Evolutionary conservation across 352 stramenopile genomes (phyloP).

Genomic region (Phytophthora agathidicida): DNA sequence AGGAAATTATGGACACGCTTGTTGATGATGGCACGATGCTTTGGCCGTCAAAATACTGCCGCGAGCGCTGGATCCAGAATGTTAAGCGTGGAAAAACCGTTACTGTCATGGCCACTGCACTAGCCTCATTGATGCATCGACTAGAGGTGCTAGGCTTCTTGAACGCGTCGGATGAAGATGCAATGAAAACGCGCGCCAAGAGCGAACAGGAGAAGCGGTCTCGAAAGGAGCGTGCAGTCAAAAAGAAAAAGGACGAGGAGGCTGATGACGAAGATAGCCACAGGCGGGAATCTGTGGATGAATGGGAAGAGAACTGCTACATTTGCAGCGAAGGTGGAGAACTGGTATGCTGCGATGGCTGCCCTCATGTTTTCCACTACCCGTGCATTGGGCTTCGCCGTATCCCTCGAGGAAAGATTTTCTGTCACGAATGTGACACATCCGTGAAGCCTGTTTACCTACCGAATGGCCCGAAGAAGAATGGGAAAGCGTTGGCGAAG

Average conservation of each 20-base stretch:
- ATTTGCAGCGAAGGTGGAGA: constrained; percentile 88
- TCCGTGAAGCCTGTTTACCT: constrained; percentile 74
- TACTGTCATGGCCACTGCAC: constrained; percentile 55
- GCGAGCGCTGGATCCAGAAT: constrained; percentile 71
- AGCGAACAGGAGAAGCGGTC: constrained; percentile 76
- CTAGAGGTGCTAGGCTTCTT: constrained; percentile 72
- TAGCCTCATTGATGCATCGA: constrained; percentile 72
- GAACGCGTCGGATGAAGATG: constrained; percentile 52
- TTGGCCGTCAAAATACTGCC: constrained; percentile 77
- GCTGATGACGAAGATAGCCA: constrained; percentile 50
- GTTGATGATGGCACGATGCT: constrained; percentile 66
- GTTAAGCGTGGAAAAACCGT: constrained; percentile 63
- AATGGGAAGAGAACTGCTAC: constrained; percentile 92
- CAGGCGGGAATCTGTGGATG: constrained; percentile 63
- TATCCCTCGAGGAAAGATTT: constrained; percentile 85
- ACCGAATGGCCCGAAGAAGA: constrained; percentile 25
- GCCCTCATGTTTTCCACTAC: constrained; percentile 92
- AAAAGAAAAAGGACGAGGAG: constrained; percentile 69
- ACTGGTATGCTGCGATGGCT: constrained; percentile 92
- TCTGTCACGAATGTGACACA: constrained; percentile 80
- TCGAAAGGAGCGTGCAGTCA: constrained; percentile 68
- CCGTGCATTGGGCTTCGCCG: constrained; percentile 83
- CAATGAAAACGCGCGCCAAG: constrained; percentile 61
- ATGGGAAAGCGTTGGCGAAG: constrained; percentile 18
- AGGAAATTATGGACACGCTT: constrained; percentile 56